phyloP scores from a whole-genome alignment of 1,139 yeast genomes.

The Debaryomycetaceae sp. region DNA sequence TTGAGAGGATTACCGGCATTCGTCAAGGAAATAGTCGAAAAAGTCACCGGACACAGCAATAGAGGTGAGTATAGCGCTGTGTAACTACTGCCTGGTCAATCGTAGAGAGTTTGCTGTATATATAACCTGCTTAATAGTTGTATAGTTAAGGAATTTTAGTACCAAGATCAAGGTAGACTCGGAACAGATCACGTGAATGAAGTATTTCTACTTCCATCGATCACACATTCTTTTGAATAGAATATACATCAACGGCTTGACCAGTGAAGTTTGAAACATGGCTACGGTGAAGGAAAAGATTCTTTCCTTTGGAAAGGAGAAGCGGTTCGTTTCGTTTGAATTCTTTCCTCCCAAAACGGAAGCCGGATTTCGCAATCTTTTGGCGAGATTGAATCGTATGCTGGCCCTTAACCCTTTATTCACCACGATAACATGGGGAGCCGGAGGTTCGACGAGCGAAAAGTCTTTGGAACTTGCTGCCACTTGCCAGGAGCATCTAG shows the following conservation, averaged over 20 bases:
- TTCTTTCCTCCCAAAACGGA: slow-evolving; percentile 97
- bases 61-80: slow-evolving; percentile 95
- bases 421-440: slow-evolving; percentile 97
- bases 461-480: slow-evolving; percentile 83
- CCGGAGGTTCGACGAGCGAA: slow-evolving; percentile 91
- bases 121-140: neutral
- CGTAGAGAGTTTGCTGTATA: neutral
- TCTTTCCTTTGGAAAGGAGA: slow-evolving; percentile 44
- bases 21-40: slow-evolving; percentile 62
- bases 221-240: neutral
- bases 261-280: slow-evolving; percentile 4
- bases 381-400: slow-evolving; percentile 87
- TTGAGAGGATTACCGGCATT: slow-evolving; percentile 69
- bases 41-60: slow-evolving; percentile 61
- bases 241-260: neutral
- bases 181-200: neutral
- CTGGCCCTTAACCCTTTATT: slow-evolving; percentile 82
- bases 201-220: neutral
- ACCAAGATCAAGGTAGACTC: neutral
- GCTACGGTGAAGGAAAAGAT: slow-evolving; percentile 56
- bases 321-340: slow-evolving; percentile 78
- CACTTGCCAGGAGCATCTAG: slow-evolving; percentile 70
- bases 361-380: slow-evolving; percentile 75
- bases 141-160: neutral
- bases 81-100: slow-evolving; percentile 20